Evolutionary conservation across 345 rosid species (phyloP).

Genomic region (Aegle marmelos): DNA sequence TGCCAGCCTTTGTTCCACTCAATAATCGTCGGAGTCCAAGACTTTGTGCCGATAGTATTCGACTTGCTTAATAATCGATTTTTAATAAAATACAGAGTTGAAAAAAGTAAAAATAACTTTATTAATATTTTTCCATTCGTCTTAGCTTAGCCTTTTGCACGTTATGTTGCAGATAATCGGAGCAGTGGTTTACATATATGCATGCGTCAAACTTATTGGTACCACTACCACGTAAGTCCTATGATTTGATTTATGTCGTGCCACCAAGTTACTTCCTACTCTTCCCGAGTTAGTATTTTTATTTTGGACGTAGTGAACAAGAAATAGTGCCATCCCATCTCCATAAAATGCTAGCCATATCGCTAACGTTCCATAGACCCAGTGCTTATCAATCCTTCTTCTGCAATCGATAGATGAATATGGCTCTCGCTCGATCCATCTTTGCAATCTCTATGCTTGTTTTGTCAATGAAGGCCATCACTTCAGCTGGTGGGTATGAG

Average conservation of each 20-base stretch:
- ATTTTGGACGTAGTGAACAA: background rate
- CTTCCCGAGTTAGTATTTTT: background rate
- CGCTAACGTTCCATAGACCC: too few relatives aligned
- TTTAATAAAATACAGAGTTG: too few relatives aligned
- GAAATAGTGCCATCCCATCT: background rate
- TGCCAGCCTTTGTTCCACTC: too few relatives aligned
- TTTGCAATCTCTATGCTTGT: conserved; percentile 24
- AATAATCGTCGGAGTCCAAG: too few relatives aligned
- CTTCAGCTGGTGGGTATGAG: conserved; percentile 9
- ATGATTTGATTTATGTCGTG: conserved; percentile 22
- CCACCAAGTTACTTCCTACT: conserved; percentile 25
- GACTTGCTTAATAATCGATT: too few relatives aligned
- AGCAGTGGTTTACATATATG: background rate
- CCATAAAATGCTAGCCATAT: background rate
- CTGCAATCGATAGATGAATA: background rate
- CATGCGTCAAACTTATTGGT: background rate
- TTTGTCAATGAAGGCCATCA: conserved; percentile 17
- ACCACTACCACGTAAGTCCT: background rate
- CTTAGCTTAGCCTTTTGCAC: background rate
- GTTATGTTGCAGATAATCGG: background rate
- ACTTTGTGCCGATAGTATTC: too few relatives aligned
- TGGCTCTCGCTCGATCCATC: conserved; percentile 16
- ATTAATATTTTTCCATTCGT: background rate
- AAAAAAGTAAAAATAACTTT: background rate
- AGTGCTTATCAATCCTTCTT: background rate